These are phyloP conservation scores for Linnemannia elongata DNA, from an alignment of 192 early-diverging fungal species.

Conservation along the genomic window DNA sequence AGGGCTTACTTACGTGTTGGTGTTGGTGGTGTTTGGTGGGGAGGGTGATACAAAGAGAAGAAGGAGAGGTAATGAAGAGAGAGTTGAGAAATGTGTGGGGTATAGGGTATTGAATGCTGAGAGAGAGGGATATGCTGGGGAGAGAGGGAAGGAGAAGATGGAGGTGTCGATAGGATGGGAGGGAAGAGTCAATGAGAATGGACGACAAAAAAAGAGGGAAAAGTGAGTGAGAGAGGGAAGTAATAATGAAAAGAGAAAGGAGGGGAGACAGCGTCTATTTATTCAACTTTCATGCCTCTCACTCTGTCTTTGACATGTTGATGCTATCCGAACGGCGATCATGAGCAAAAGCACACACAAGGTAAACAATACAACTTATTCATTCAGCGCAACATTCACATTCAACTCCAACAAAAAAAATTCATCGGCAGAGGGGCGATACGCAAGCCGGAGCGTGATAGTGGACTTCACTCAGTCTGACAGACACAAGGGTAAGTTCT, in stretches of 20 bases:
- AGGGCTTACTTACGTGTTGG: not conserved
- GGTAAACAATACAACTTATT: not conserved
- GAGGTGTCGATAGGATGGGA: slow-evolving; percentile 2
- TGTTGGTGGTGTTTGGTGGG: not conserved
- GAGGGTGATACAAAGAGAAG: not conserved
- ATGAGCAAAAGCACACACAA: not conserved
- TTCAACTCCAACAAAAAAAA: too few relatives aligned
- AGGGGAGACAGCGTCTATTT: slow-evolving; percentile 3
- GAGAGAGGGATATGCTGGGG: slow-evolving; percentile 1
- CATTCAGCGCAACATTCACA: not conserved
- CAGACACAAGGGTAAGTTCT: slow-evolving; percentile 2
- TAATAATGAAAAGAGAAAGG: not conserved
- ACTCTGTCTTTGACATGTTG: not conserved
- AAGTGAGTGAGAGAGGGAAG: not conserved
- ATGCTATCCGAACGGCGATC: slow-evolving; percentile 1
- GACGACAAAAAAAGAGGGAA: not conserved
- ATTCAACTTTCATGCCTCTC: not conserved
- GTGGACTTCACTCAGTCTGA: not conserved
- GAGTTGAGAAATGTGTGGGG: not conserved
- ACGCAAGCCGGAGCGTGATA: slow-evolving; percentile 7
- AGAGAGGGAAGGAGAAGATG: not conserved
- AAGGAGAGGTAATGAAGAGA: not conserved
- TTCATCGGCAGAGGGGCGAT: slow-evolving; percentile 8
- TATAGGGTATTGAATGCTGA: slow-evolving; percentile 11
- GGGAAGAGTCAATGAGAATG: not conserved